These are phyloP conservation scores for Umbilicus rupestris DNA, from an alignment of 164 flowering plant species.

Conservation along the genomic window DNA sequence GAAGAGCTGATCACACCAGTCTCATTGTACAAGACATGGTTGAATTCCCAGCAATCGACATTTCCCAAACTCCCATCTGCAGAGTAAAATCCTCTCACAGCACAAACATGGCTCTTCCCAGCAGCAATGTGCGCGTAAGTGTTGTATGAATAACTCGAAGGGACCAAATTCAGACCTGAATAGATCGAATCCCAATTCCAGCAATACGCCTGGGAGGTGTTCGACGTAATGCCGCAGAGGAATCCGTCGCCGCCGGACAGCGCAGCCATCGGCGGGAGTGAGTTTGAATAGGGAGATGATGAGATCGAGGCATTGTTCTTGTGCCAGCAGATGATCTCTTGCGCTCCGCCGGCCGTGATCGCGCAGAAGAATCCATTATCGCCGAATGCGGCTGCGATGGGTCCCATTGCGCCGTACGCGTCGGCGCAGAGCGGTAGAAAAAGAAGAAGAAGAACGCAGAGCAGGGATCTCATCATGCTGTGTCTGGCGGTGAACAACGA, in stretches of 20 bases:
- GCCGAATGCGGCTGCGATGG: conserved; percentile 77
- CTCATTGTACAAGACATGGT: conserved; percentile 40
- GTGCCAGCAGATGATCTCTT: conserved; percentile 68
- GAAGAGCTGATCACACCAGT: conserved; percentile 32
- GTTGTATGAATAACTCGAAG: conserved; percentile 26
- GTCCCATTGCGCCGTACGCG: conserved; percentile 74
- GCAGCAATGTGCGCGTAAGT: conserved; percentile 68
- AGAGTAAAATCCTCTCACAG: conserved; percentile 63
- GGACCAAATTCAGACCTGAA: conserved; percentile 48
- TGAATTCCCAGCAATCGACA: conserved; percentile 86
- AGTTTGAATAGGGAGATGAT: conserved; percentile 32
- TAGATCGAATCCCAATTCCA: conserved; percentile 31
- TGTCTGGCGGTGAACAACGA: background rate
- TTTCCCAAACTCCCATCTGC: conserved; percentile 35
- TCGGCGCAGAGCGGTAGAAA: conserved; percentile 17
- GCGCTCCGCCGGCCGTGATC: conserved; percentile 78
- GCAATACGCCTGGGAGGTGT: conserved; percentile 60
- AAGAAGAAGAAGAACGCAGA: conserved; percentile 5
- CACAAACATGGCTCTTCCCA: conserved; percentile 76
- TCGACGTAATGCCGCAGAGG: conserved; percentile 62
- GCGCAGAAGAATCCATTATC: conserved; percentile 64
- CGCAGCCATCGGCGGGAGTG: conserved; percentile 60
- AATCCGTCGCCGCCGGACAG: conserved; percentile 80
- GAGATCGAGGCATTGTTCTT: conserved; percentile 19
- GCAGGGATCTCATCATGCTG: conserved; percentile 7